These are phyloP conservation scores for Pisolithus tinctorius DNA, from an alignment of 768 basidiomycete species.

Conservation along the genomic window DNA sequence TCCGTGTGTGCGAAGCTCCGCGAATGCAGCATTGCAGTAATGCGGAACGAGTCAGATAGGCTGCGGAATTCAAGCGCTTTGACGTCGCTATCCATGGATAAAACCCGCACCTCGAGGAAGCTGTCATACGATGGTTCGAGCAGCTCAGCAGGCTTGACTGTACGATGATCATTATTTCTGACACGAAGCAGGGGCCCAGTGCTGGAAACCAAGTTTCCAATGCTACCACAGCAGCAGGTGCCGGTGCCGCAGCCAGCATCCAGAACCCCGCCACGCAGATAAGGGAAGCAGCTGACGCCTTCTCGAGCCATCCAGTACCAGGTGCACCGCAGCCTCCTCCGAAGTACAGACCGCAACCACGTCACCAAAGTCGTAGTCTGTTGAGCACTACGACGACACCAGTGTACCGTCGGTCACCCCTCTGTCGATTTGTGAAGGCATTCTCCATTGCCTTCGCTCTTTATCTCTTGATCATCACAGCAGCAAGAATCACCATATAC, in stretches of 20 bases:
- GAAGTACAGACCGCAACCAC: not conserved
- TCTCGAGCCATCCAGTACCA: not conserved
- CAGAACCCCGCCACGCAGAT: not conserved
- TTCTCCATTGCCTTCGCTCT: conserved; percentile 7
- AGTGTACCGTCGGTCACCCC: conserved; percentile 1
- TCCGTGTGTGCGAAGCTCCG: too few relatives aligned
- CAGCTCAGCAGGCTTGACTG: not conserved
- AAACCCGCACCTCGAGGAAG: too few relatives aligned
- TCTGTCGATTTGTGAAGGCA: conserved; percentile 10
- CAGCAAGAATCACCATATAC: not conserved
- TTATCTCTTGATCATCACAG: conserved; percentile 4
- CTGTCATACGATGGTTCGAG: not conserved
- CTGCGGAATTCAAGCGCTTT: too few relatives aligned
- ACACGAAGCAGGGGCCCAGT: not conserved
- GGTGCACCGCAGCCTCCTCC: not conserved
- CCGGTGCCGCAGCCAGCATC: not conserved
- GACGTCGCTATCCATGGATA: too few relatives aligned
- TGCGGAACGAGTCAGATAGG: too few relatives aligned
- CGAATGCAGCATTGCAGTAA: too few relatives aligned
- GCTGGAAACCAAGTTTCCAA: not conserved
- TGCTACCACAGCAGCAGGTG: not conserved
- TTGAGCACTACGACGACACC: not conserved
- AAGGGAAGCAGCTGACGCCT: not conserved
- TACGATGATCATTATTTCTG: not conserved
- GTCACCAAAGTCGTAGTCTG: not conserved